A percentile compares a stretch with the other conserved stretches of the same genome.
These are phyloP conservation scores for Ustanciosporium gigantosporum DNA, from an alignment of 1,284 basidiomycete species.

Conservation along the genomic window DNA sequence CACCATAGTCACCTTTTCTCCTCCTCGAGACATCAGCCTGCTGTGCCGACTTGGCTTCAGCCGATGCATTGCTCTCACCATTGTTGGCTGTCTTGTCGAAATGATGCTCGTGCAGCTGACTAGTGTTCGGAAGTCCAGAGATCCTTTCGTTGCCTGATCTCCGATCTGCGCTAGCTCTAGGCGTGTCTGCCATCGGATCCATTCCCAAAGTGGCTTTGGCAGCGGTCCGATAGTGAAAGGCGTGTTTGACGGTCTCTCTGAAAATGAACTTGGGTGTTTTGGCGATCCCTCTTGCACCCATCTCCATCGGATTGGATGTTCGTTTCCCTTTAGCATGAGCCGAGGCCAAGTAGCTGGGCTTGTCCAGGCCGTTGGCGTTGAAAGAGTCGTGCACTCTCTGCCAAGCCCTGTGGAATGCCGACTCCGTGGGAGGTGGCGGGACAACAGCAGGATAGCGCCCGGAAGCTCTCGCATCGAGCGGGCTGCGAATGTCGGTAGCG, in stretches of 20 bases:
- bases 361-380: slow-evolving; percentile 53
- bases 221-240: slow-evolving; percentile 31
- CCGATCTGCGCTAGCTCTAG: slow-evolving; percentile 14
- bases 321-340: slow-evolving; percentile 32
- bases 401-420: slow-evolving; percentile 42
- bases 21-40: background rate
- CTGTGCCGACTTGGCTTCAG: background rate
- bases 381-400: slow-evolving; percentile 51
- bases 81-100: background rate
- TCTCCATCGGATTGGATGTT: slow-evolving; percentile 19
- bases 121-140: slow-evolving; percentile 26
- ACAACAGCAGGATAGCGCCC: slow-evolving; percentile 48
- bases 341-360: slow-evolving; percentile 42
- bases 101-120: slow-evolving; percentile 16
- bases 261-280: slow-evolving; percentile 32
- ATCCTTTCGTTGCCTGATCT: slow-evolving; percentile 3
- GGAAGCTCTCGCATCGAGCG: slow-evolving; percentile 49
- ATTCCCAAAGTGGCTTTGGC: slow-evolving; percentile 37
- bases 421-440: slow-evolving; percentile 33
- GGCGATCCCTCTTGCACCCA: slow-evolving; percentile 40
- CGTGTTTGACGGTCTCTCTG: slow-evolving; percentile 32
- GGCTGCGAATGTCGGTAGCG: slow-evolving; percentile 16
- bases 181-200: slow-evolving; percentile 7
- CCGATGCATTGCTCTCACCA: background rate
- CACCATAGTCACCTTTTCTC: slow-evolving; percentile 4